Conservation (phyloP, 768 basidiomycete genomes). For the Psilocybe subaeruginosa region DNA sequence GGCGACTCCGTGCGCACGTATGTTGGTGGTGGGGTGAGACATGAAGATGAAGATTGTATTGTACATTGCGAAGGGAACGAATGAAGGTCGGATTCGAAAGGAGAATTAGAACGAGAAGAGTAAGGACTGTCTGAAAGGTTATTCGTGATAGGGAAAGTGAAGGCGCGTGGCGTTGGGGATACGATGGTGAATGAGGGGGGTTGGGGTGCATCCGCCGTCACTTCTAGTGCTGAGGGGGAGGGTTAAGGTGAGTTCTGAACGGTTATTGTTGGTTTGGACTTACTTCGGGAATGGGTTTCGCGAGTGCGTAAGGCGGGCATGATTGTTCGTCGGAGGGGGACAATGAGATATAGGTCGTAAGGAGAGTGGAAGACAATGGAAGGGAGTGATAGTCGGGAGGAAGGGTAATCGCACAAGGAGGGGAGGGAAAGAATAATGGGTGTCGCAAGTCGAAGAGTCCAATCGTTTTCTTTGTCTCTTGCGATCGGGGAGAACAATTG, state of each 20-base stretch:
- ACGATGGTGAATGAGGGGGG: conserved; percentile 62
- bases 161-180: conserved; percentile 73
- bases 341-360: conserved; percentile 31
- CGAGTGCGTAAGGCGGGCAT: conserved; percentile 84
- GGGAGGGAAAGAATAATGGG: conserved; percentile 46
- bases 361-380: conserved; percentile 22
- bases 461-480: conserved; percentile 54
- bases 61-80: conserved; percentile 44
- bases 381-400: conserved; percentile 8
- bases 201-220: conserved; percentile 65
- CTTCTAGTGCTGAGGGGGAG: conserved; percentile 64
- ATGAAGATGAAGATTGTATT: conserved; percentile 40
- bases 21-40: conserved; percentile 41
- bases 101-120: conserved; percentile 67
- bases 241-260: conserved; percentile 1
- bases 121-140: conserved; percentile 70
- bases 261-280: conserved; percentile 22
- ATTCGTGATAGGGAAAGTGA: conserved; percentile 66
- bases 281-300: conserved; percentile 63
- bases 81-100: conserved; percentile 74
- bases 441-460: conserved; percentile 44
- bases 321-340: conserved; percentile 43
- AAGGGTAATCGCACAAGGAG: conserved; percentile 28
- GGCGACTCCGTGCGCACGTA: conserved; percentile 47
- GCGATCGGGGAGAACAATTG: conserved; percentile 63